Percentiles rank a stretch among this genome's conserved stretches.
Evolutionary conservation across 1,139 yeast species (phyloP).

Genomic region (Blastobotrys aristatus): DNA sequence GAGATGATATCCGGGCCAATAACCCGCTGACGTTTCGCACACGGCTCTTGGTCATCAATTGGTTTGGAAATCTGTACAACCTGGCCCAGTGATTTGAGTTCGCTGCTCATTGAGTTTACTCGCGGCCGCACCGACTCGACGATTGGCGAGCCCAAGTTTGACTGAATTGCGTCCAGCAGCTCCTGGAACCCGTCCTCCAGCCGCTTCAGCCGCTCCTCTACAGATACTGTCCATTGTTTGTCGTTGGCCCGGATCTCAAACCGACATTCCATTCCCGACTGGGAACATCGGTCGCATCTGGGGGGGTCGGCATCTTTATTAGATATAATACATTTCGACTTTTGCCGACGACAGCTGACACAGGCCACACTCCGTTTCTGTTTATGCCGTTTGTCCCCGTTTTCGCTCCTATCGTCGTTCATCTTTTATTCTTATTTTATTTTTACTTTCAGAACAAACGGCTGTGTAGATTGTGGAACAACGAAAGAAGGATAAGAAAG

Average conservation of each 20-base stretch:
- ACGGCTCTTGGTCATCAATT: conserved; percentile 2
- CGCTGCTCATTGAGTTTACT: neutral
- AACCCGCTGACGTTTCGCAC: conserved; percentile 7
- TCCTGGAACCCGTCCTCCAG: conserved; percentile 19
- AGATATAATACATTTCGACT: conserved; percentile 23
- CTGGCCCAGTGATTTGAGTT: neutral
- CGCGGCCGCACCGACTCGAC: neutral
- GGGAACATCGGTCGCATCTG: conserved; percentile 24
- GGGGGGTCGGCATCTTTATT: conserved; percentile 18
- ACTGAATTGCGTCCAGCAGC: conserved; percentile 11
- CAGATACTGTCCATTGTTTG: conserved; percentile 18
- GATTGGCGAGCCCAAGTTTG: conserved; percentile 3
- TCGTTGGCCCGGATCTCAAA: conserved; percentile 22
- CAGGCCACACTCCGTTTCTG: conserved; percentile 25
- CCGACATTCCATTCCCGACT: conserved; percentile 20
- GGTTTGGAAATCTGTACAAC: conserved; percentile 8
- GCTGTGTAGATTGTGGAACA: too few species aligned
- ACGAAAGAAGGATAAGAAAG: too few species aligned
- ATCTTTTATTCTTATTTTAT: too few species aligned
- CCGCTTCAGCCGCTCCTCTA: conserved; percentile 18
- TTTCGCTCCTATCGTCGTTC: neutral
- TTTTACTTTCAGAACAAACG: too few species aligned
- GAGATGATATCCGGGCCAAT: conserved; percentile 9
- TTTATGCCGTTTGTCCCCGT: conserved; percentile 6
- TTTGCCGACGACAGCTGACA: conserved; percentile 23